phyloP scores from a whole-genome alignment of 2,329 filamentous ascomycete genomes.

The Calonectria pseudoreteaudii region DNA sequence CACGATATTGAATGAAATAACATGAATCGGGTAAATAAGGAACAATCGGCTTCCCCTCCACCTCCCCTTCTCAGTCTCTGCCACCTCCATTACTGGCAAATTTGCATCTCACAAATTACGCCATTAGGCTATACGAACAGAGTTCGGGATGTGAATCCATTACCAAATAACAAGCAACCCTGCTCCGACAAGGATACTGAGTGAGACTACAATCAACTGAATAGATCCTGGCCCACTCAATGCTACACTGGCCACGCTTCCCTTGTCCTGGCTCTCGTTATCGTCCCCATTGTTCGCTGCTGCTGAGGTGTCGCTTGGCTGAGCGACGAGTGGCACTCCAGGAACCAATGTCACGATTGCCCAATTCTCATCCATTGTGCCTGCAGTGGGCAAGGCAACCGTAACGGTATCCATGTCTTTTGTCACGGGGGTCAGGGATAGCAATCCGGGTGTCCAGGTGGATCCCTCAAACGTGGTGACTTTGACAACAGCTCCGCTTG shows the following conservation, averaged over 20 bases:
- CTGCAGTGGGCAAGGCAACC: not conserved
- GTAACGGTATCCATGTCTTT: not conserved
- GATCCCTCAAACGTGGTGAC: constrained; percentile 29
- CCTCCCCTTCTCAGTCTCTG: not conserved
- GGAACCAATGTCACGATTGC: constrained; percentile 17
- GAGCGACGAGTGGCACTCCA: constrained; percentile 30
- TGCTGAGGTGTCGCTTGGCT: constrained; percentile 26
- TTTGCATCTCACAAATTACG: not conserved
- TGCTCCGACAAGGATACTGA: constrained; percentile 26
- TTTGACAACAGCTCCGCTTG: not conserved
- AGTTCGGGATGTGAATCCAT: not conserved
- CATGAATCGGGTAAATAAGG: not conserved
- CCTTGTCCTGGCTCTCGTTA: not conserved
- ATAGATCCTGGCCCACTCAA: not conserved
- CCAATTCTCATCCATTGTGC: not conserved
- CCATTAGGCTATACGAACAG: not conserved
- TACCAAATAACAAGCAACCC: constrained; percentile 32
- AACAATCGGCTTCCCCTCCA: not conserved
- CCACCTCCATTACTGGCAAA: not conserved
- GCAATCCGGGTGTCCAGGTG: not conserved
- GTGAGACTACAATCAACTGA: not conserved
- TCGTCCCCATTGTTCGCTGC: not conserved
- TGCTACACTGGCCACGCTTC: constrained; percentile 5
- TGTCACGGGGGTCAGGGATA: constrained; percentile 14
- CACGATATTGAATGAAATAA: not conserved